These are phyloP conservation scores for Rhodamnia argentea DNA, from an alignment of 345 rosid species.

Conservation along the genomic window DNA sequence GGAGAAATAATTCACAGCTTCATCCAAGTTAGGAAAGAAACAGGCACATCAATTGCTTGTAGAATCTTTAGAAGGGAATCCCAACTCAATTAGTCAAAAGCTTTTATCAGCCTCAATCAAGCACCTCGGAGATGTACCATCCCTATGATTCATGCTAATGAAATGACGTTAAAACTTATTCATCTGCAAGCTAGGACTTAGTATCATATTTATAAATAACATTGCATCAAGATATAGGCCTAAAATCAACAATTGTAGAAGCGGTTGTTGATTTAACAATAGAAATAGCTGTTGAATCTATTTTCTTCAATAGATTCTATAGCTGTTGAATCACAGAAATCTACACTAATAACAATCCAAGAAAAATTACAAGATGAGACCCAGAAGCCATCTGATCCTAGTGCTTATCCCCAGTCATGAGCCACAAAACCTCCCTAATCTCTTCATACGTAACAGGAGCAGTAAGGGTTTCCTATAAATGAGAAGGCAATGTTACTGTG, in stretches of 20 bases:
- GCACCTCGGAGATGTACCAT: not conserved
- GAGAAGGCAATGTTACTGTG: too few relatives aligned
- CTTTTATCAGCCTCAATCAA: not conserved
- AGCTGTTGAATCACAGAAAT: not conserved
- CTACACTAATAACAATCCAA: not conserved
- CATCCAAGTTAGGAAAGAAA: not conserved
- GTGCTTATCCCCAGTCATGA: too few relatives aligned
- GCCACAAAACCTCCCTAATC: too few relatives aligned
- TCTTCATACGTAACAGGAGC: too few relatives aligned
- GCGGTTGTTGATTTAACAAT: not conserved
- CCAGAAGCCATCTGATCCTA: too few relatives aligned
- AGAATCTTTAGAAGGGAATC: not conserved
- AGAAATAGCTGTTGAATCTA: not conserved
- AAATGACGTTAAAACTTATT: not conserved
- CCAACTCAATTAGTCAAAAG: not conserved
- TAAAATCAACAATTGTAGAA: not conserved
- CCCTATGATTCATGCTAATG: not conserved
- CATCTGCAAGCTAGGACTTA: not conserved
- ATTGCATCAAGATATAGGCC: not conserved
- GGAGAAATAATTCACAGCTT: not conserved
- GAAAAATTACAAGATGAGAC: too few relatives aligned
- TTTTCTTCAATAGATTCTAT: not conserved
- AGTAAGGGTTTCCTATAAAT: too few relatives aligned
- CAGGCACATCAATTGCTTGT: not conserved
- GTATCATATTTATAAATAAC: not conserved